These are phyloP conservation scores for Pythium brachiatum DNA, from an alignment of 352 stramenopile genomes.

Conservation along the genomic window DNA sequence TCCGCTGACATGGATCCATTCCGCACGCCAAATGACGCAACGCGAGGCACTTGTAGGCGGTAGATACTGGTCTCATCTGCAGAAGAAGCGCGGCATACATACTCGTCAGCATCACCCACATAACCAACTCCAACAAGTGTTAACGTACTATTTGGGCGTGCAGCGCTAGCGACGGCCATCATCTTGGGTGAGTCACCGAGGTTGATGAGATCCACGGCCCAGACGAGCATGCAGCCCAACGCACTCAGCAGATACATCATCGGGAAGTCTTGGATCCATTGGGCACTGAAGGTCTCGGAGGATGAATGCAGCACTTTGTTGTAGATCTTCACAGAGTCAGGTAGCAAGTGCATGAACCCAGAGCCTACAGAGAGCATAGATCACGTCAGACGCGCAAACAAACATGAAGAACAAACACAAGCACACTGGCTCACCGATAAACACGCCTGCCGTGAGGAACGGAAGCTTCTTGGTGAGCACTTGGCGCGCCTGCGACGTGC, in stretches of 20 bases:
- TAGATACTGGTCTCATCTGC: constrained; percentile 65
- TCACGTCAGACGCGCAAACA: neutral
- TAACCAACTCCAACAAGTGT: neutral
- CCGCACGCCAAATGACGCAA: constrained; percentile 46
- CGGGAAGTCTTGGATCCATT: constrained; percentile 49
- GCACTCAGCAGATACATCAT: constrained; percentile 54
- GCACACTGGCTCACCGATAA: constrained; percentile 42
- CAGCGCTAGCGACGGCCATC: constrained; percentile 60
- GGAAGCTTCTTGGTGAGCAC: constrained; percentile 55
- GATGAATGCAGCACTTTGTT: constrained; percentile 33
- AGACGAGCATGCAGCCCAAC: constrained; percentile 55
- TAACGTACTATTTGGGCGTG: constrained; percentile 48
- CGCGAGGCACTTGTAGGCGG: constrained; percentile 50
- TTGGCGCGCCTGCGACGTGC: constrained; percentile 35
- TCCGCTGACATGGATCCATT: constrained; percentile 38
- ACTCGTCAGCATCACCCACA: neutral
- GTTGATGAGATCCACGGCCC: constrained; percentile 59
- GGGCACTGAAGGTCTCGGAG: constrained; percentile 9
- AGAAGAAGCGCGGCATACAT: neutral
- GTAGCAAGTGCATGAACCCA: constrained; percentile 56
- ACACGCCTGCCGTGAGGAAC: constrained; percentile 60
- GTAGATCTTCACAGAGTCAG: constrained; percentile 56
- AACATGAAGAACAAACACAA: neutral
- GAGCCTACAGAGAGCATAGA: constrained; percentile 25
- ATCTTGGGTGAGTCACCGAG: constrained; percentile 65